phyloP scores from a whole-genome alignment of 139 green algal species.

The Bryopsis sp. region DNA sequence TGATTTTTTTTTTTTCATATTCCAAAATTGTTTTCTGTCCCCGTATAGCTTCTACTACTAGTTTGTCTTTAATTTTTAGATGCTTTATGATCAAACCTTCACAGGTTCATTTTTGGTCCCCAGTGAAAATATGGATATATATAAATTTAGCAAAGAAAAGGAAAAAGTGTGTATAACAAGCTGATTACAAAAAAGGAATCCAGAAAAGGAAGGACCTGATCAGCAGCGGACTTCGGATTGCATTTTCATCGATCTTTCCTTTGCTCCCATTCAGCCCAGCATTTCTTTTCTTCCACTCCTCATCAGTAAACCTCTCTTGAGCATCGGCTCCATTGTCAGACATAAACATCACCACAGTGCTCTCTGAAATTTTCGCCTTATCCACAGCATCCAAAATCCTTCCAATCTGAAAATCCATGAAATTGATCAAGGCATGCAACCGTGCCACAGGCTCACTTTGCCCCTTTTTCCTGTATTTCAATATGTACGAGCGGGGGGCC shows the following conservation, averaged over 20 bases:
- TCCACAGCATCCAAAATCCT: background rate
- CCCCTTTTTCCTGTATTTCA: background rate
- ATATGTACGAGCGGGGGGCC: background rate
- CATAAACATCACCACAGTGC: slow-evolving; percentile 9
- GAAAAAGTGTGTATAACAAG: too few relatives aligned
- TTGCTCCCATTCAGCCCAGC: background rate
- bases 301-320: background rate
- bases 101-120: too few relatives aligned
- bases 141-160: too few relatives aligned
- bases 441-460: background rate
- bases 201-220: too few relatives aligned
- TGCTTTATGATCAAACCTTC: too few relatives aligned
- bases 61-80: too few relatives aligned
- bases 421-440: background rate
- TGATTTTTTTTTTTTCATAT: too few relatives aligned
- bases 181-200: too few relatives aligned
- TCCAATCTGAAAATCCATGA: slow-evolving; percentile 4
- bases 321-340: slow-evolving; percentile 5
- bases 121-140: too few relatives aligned
- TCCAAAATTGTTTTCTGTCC: too few relatives aligned
- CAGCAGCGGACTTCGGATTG: slow-evolving; percentile 6
- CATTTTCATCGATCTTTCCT: slow-evolving; percentile 8
- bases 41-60: too few relatives aligned
- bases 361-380: background rate
- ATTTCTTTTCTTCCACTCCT: background rate